These are phyloP conservation scores for Fusarium abutilonis DNA, from an alignment of 2,329 filamentous ascomycete species.

Conservation along the genomic window DNA sequence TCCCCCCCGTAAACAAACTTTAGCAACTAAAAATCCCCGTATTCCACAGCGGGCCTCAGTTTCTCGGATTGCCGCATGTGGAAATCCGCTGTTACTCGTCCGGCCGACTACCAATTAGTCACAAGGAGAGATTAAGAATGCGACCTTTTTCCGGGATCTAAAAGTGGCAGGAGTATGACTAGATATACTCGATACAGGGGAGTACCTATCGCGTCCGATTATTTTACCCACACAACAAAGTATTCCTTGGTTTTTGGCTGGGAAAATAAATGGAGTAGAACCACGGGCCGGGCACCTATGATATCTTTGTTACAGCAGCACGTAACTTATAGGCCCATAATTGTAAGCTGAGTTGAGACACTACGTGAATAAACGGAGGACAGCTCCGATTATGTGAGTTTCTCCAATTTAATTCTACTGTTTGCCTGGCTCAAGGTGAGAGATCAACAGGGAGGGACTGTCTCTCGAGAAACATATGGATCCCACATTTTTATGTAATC, in stretches of 20 bases:
- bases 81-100: neutral
- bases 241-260: neutral
- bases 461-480: neutral
- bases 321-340: neutral
- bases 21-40: neutral
- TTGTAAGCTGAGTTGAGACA: neutral
- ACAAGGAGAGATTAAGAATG: neutral
- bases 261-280: constrained; percentile 2
- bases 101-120: neutral
- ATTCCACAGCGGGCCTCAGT: too few species aligned
- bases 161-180: neutral
- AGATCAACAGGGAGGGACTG: neutral
- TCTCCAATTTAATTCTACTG: constrained; percentile 12
- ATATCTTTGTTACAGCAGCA: neutral
- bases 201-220: neutral
- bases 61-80: constrained; percentile 7
- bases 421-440: neutral
- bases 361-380: neutral
- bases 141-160: neutral
- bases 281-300: neutral
- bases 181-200: neutral
- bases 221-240: neutral
- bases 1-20: too few species aligned
- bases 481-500: constrained; percentile 3
- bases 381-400: neutral